Percentiles rank a stretch among this genome's conserved stretches.
Evolutionary conservation across 768 basidiomycete species (phyloP).

Genomic region (Suillus subluteus): DNA sequence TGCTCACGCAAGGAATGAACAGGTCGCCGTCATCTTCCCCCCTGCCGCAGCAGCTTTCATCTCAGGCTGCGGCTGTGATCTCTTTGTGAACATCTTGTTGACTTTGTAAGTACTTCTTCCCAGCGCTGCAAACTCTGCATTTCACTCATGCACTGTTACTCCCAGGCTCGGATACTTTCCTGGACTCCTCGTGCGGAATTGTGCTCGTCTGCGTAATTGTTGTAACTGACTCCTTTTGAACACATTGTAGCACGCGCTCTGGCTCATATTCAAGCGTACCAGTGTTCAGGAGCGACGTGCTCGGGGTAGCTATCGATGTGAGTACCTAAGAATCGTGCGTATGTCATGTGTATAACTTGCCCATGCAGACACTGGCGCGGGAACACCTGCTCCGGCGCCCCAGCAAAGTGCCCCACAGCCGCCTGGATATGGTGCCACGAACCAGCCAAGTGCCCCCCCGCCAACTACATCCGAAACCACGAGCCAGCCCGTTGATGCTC

Average conservation of each 20-base stretch:
- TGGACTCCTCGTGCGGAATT: slow-evolving; percentile 48
- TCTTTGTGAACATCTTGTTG: slow-evolving; percentile 78
- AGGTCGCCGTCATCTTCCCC: slow-evolving; percentile 80
- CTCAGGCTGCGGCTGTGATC: slow-evolving; percentile 80
- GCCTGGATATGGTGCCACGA: not conserved
- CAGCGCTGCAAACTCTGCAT: not conserved
- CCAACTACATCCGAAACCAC: not conserved
- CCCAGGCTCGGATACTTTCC: slow-evolving; percentile 75
- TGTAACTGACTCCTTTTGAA: not conserved
- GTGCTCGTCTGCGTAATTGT: not conserved
- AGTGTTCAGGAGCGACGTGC: slow-evolving; percentile 79
- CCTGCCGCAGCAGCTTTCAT: slow-evolving; percentile 76
- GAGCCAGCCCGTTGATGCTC: not conserved
- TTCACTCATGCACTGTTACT: not conserved
- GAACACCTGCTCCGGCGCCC: slow-evolving; percentile 23
- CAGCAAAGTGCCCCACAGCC: not conserved
- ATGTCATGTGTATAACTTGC: not conserved
- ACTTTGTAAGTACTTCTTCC: slow-evolving; percentile 60
- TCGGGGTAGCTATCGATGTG: slow-evolving; percentile 68
- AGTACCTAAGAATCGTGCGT: slow-evolving; percentile 31
- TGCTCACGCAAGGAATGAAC: not conserved
- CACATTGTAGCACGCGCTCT: slow-evolving; percentile 70
- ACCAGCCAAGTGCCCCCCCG: slow-evolving; percentile 3
- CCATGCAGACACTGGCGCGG: slow-evolving; percentile 29
- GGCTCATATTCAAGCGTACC: slow-evolving; percentile 84